These are phyloP conservation scores for Penicillium sp. DNA, from an alignment of 2,329 filamentous ascomycete genomes.

Conservation along the genomic window DNA sequence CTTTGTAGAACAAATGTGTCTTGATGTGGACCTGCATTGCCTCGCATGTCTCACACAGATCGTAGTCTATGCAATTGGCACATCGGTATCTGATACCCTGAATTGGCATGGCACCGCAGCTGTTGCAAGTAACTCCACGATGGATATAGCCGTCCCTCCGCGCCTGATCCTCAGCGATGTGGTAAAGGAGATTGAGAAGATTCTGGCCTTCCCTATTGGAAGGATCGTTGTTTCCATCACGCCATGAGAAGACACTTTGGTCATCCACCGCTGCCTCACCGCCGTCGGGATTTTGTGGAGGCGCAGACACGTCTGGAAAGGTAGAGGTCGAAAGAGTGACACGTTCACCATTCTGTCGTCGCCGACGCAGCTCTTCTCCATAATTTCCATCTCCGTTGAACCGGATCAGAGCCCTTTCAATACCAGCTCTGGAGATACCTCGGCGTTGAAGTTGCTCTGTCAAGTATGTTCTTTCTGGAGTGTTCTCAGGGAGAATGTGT, in stretches of 20 bases:
- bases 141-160: conserved; percentile 86
- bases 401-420: conserved; percentile 36
- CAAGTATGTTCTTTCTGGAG: conserved; percentile 37
- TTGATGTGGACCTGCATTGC: conserved; percentile 69
- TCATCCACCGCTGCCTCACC: conserved; percentile 41
- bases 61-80: conserved; percentile 92
- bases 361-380: conserved; percentile 39
- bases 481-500: conserved; percentile 35
- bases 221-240: conserved; percentile 44
- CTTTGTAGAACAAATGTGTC: conserved; percentile 96
- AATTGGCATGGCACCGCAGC: conserved; percentile 83
- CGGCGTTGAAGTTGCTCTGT: conserved; percentile 38
- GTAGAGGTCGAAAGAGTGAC: conserved; percentile 37
- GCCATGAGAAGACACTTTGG: conserved; percentile 47
- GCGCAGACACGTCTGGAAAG: conserved; percentile 29
- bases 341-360: conserved; percentile 40
- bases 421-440: conserved; percentile 39
- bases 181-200: conserved; percentile 79
- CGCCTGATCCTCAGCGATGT: conserved; percentile 91
- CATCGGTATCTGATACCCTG: conserved; percentile 90
- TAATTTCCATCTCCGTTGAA: conserved; percentile 43
- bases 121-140: conserved; percentile 87
- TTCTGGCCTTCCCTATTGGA: conserved; percentile 63
- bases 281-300: conserved; percentile 30
- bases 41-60: conserved; percentile 93